Evolutionary conservation across 2,329 filamentous ascomycete genomes (phyloP).

Genomic region (Fusarium pseudoanthophilum): DNA sequence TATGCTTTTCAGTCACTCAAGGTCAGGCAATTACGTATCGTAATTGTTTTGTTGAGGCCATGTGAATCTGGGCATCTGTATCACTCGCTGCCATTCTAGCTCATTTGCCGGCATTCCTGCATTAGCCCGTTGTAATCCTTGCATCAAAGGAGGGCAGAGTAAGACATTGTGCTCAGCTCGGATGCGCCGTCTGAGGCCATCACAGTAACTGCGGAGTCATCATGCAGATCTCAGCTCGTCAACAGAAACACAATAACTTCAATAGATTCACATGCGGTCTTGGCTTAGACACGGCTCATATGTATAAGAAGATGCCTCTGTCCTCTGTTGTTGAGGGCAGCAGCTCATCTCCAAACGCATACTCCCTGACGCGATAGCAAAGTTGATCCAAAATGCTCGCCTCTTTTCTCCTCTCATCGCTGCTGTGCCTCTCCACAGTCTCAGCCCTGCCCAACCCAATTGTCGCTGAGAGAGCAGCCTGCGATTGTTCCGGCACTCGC

Average conservation of each 20-base stretch:
- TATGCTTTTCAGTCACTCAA: background rate
- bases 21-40: background rate
- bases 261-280: background rate
- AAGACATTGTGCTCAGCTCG: constrained; percentile 17
- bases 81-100: background rate
- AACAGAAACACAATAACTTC: background rate
- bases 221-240: constrained; percentile 8
- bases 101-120: constrained; percentile 12
- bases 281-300: background rate
- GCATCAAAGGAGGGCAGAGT: background rate
- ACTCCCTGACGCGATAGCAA: background rate
- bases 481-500: constrained; percentile 40
- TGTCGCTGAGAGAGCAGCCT: constrained; percentile 10
- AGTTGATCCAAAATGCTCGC: constrained; percentile 22
- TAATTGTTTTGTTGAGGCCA: background rate
- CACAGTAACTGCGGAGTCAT: background rate
- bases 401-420: constrained; percentile 24
- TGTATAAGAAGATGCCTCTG: constrained; percentile 6
- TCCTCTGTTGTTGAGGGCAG: rapidly evolving
- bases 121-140: constrained; percentile 4
- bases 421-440: constrained; percentile 28
- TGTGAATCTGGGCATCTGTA: background rate
- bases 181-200: constrained; percentile 1
- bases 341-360: background rate
- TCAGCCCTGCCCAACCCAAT: constrained; percentile 25